Conservation (phyloP, 257 asterid genomes). For the Solanum rostratum region DNA sequence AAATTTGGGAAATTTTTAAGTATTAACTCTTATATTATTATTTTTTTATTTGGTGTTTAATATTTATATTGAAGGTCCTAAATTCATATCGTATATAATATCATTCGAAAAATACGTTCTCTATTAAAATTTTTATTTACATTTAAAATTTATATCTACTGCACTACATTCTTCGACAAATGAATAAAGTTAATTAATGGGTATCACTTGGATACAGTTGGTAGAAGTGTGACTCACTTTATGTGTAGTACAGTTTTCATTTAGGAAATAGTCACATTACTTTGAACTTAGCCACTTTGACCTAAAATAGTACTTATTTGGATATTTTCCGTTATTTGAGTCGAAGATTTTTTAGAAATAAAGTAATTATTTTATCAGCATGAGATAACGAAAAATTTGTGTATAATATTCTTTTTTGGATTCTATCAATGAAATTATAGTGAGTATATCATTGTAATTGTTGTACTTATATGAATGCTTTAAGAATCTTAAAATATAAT, state of each 20-base stretch:
- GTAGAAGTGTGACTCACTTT: neutral
- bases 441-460: too few relatives aligned
- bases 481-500: neutral
- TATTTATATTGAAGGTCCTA: fast-evolving
- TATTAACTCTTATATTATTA: too few relatives aligned
- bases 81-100: fast-evolving
- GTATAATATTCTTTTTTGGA: too few relatives aligned
- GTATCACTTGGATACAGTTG: neutral
- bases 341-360: too few relatives aligned
- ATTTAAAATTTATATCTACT: neutral
- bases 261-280: neutral
- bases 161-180: neutral
- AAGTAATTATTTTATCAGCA: too few relatives aligned
- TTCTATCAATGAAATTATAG: too few relatives aligned
- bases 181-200: neutral
- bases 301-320: neutral
- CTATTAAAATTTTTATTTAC: fast-evolving
- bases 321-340: neutral
- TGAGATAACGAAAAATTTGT: too few relatives aligned
- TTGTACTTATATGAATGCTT: neutral
- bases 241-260: neutral
- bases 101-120: fast-evolving
- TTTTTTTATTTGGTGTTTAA: neutral
- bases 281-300: neutral
- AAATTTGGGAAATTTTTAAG: too few relatives aligned